A percentile compares a stretch with the other conserved stretches of the same genome.
These are phyloP conservation scores for Talaromyces funiculosus DNA, from an alignment of 2,329 filamentous ascomycete species.

Conservation along the genomic window DNA sequence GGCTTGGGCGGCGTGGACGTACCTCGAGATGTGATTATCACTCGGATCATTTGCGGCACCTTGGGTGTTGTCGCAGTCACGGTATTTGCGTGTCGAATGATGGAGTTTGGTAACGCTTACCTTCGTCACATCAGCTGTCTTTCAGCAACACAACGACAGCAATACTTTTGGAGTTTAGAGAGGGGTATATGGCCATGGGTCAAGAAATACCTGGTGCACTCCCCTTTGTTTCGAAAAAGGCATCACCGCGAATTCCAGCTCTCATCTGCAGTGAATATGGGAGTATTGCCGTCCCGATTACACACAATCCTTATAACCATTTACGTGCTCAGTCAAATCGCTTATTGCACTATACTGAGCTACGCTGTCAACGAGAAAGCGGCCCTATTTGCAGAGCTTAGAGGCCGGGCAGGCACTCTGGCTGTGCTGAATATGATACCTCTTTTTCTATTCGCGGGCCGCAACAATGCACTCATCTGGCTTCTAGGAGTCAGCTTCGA, in stretches of 20 bases:
- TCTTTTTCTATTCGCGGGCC: slow-evolving; percentile 77
- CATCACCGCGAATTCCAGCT: slow-evolving; percentile 72
- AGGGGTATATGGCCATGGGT: slow-evolving; percentile 36
- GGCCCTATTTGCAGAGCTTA: slow-evolving; percentile 70
- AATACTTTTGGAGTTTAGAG: slow-evolving; percentile 43
- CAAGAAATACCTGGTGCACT: slow-evolving; percentile 48
- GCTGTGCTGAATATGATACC: slow-evolving; percentile 88
- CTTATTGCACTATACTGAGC: slow-evolving; percentile 57
- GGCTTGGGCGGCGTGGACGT: slow-evolving; percentile 37
- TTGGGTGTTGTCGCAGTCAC: slow-evolving; percentile 30
- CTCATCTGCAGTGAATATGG: slow-evolving; percentile 62
- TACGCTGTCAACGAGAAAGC: slow-evolving; percentile 39
- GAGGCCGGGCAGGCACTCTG: slow-evolving; percentile 78
- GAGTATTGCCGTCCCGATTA: slow-evolving; percentile 73
- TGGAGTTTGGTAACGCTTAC: slow-evolving; percentile 41
- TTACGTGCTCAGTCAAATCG: slow-evolving; percentile 68
- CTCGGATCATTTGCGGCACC: slow-evolving; percentile 36
- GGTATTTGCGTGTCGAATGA: slow-evolving; percentile 37
- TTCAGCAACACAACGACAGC: slow-evolving; percentile 31
- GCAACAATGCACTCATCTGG: slow-evolving; percentile 86
- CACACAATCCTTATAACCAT: slow-evolving; percentile 63
- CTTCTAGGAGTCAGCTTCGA: slow-evolving; percentile 87
- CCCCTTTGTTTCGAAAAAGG: slow-evolving; percentile 66
- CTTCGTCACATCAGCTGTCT: slow-evolving; percentile 40
- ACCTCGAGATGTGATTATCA: slow-evolving; percentile 34